Base-by-base conservation (phyloP, 1,139 yeast genomes). In the Geotrichum carabidarum region DNA sequence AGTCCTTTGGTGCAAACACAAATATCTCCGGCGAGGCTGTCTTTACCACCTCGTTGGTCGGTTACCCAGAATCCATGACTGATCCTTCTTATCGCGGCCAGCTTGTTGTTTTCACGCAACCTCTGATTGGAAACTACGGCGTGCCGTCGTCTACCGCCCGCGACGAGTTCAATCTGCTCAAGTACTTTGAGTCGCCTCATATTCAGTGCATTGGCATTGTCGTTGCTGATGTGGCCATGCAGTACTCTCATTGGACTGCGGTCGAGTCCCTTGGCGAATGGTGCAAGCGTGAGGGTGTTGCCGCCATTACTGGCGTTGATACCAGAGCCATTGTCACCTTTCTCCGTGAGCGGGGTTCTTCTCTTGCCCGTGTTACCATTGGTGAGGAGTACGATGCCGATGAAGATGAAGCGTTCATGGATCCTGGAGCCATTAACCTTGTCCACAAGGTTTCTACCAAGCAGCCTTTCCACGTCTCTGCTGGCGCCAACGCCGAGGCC, bases 201-300 rank as follows among this genome's bases (percentile, higher is more conserved):
- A 84, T 88, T 58, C 98, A 93, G 73, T 91, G 97, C 73, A 84
- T 86, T 62, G 99, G 98, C 64, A 89, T 93, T 58, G 96, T 93
- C 50, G 99, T 93, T 48, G 89, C 96, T 43, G 97, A 93, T 68
- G 96, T 83, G 57, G 98, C 99, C 32, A 80, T 91, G 77, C 82
- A 89, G 70, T 89, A 93, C 73, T 88, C 96, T 22, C 99, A 93
- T 72, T 93, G 99, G 99, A 91, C 98, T 44, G 99, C 99, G 4
- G 96, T 93, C 44, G 98, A 93, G 75, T 86, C 95, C 27, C 79
- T 93, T 57, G 88, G 88, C 61, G 88, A 86, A 65, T 93, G 98
- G 98, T 93, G 99, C 76, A 82, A 87, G 72, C 83, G 96, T 69
- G 94, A 90, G 63, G 96, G 96, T 41, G 94, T 93, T 55, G 95